Conservation (phyloP, 768 basidiomycete species). For the Tylopilus subfusipes region DNA sequence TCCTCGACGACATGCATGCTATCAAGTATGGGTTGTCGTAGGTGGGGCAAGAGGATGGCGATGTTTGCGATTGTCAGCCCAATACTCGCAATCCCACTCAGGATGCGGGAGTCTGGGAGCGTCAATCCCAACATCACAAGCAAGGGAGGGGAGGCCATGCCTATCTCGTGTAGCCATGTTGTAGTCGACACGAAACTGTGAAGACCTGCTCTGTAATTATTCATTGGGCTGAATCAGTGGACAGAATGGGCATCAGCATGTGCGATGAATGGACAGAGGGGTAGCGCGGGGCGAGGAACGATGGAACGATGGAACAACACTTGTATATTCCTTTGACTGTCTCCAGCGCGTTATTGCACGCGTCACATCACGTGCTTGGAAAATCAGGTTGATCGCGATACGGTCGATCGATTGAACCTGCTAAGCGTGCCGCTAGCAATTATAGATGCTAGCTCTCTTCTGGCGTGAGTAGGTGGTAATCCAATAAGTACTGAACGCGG, state of each 20-base stretch:
- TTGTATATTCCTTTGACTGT: conserved; percentile 2
- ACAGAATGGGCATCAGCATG: conserved; percentile 4
- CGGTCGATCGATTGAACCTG: too few relatives aligned
- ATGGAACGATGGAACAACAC: neutral
- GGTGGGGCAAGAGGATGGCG: conserved; percentile 20
- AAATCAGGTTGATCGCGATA: conserved; percentile 6
- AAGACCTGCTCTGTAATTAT: conserved; percentile 26
- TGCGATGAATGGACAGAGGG: neutral
- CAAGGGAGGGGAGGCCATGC: conserved; percentile 24
- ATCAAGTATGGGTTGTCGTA: conserved; percentile 22
- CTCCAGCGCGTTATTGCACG: neutral
- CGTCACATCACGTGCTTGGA: conserved; percentile 23
- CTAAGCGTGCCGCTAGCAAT: too few relatives aligned
- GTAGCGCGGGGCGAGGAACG: neutral
- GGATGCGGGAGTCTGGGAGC: conserved; percentile 28
- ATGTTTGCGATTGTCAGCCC: conserved; percentile 26
- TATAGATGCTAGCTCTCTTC: neutral
- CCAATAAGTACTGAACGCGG: neutral
- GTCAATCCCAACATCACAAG: conserved; percentile 23
- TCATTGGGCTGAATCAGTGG: conserved; percentile 14
- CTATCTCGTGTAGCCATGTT: conserved; percentile 20
- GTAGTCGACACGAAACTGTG: conserved; percentile 23
- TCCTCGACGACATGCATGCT: conserved; percentile 1
- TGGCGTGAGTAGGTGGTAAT: neutral
- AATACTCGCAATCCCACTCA: conserved; percentile 23